Evolutionary conservation across 768 basidiomycete species (phyloP).

Genomic region (Cystofilobasidium ferigula): DNA sequence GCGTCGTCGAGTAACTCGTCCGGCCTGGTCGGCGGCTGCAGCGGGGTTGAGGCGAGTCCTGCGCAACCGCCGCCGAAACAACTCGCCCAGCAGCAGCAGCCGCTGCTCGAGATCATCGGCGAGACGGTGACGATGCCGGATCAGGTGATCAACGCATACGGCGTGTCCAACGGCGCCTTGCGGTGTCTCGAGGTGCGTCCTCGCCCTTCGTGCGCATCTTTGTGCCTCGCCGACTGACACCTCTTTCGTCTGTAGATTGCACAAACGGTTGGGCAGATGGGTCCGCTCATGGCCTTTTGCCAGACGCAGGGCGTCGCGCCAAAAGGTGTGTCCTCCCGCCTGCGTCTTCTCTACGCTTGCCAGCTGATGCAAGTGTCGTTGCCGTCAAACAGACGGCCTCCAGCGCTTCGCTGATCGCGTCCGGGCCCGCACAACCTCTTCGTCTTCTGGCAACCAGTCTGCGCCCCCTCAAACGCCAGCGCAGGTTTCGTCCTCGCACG

Average conservation of each 20-base stretch:
- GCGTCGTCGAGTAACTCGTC: neutral
- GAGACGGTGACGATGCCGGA: constrained; percentile 13
- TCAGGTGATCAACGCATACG: constrained; percentile 15
- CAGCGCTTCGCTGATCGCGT: neutral
- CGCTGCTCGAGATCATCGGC: neutral
- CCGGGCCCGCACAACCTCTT: neutral
- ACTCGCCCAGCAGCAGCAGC: neutral
- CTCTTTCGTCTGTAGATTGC: constrained; percentile 5
- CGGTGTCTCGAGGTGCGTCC: constrained; percentile 19
- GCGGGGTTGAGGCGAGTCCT: neutral
- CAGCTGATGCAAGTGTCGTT: neutral
- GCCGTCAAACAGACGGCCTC: neutral
- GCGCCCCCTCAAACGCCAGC: neutral
- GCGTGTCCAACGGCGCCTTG: constrained; percentile 19
- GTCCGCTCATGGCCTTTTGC: constrained; percentile 20
- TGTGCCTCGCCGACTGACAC: neutral
- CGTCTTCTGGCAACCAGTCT: neutral
- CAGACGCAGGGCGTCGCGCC: constrained; percentile 13
- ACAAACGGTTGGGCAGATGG: constrained; percentile 14
- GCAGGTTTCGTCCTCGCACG: too few relatives aligned
- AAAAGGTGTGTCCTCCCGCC: neutral
- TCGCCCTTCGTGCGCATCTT: neutral
- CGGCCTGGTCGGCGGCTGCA: neutral
- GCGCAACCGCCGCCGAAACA: too few relatives aligned
- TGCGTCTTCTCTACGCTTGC: neutral